Conservation (phyloP, 1,284 basidiomycete species). For the Tranzscheliella williamsii region DNA sequence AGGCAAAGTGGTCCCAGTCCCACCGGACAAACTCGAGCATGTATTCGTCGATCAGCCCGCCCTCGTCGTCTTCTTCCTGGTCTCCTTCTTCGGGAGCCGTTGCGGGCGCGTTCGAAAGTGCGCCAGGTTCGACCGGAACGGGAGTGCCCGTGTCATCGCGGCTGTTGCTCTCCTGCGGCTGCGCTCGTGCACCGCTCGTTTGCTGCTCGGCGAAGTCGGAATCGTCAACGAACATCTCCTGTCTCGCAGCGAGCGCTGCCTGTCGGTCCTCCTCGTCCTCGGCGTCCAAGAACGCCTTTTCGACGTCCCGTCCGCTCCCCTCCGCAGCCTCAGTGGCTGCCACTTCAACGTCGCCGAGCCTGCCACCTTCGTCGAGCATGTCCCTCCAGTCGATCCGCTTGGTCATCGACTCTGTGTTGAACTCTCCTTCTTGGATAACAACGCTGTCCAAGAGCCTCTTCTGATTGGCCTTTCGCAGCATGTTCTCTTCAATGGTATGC, state of each 20-base stretch:
- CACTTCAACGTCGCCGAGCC: constrained; percentile 50
- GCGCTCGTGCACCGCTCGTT: background rate
- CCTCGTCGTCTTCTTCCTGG: constrained; percentile 63
- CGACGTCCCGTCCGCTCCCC: constrained; percentile 64
- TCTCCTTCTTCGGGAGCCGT: constrained; percentile 35
- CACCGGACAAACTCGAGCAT: constrained; percentile 77
- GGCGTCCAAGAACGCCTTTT: constrained; percentile 75
- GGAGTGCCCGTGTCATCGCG: background rate
- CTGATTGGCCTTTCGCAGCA: constrained; percentile 93
- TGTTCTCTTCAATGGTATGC: constrained; percentile 93
- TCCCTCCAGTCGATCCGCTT: constrained; percentile 75
- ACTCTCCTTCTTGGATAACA: constrained; percentile 91
- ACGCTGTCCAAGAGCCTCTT: constrained; percentile 87
- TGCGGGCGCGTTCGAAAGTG: too few species aligned
- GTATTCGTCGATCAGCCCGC: constrained; percentile 81
- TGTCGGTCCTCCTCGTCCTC: constrained; percentile 85
- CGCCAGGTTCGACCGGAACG: too few species aligned
- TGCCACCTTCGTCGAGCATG: constrained; percentile 68
- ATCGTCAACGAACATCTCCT: constrained; percentile 78
- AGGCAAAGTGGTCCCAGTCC: constrained; percentile 75
- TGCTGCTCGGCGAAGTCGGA: constrained; percentile 57
- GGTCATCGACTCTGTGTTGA: constrained; percentile 65
- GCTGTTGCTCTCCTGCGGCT: background rate
- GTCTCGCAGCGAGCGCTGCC: constrained; percentile 78
- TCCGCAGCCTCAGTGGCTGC: constrained; percentile 37